Evolutionary conservation across 2,329 filamentous ascomycete genomes (phyloP).

Genomic region (Diaporthe citrichinensis): DNA sequence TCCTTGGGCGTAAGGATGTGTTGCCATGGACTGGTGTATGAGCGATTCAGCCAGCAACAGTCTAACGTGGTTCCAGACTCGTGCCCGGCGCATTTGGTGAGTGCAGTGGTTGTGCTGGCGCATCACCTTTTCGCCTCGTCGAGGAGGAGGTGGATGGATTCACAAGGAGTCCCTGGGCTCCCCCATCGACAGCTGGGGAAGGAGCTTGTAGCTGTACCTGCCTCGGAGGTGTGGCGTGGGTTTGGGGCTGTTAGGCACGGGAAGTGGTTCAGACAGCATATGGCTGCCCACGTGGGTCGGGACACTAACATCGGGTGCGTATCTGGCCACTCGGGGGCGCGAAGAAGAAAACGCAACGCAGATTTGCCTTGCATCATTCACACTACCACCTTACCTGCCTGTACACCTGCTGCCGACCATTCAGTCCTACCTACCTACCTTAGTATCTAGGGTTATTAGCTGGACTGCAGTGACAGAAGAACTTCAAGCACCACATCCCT

Average conservation of each 20-base stretch:
- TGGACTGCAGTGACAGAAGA: background rate
- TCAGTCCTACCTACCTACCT: background rate
- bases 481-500: conserved; percentile 11
- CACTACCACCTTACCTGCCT: background rate
- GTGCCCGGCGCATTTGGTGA: background rate
- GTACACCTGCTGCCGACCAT: background rate
- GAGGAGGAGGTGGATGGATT: background rate
- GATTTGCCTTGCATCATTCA: background rate
- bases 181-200: background rate
- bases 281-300: conserved; percentile 28
- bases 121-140: background rate
- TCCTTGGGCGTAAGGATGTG: conserved; percentile 23
- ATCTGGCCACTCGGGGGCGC: background rate
- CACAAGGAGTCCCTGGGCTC: conserved; percentile 21
- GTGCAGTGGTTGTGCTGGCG: background rate
- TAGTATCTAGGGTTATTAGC: background rate
- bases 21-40: background rate
- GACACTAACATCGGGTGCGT: conserved; percentile 21
- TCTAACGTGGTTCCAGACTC: conserved; percentile 12
- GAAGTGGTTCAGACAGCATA: conserved; percentile 7
- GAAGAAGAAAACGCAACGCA: background rate
- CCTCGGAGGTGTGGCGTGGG: conserved; percentile 1
- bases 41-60: conserved; percentile 21
- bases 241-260: background rate
- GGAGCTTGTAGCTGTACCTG: background rate